Percentiles rank a stretch among this genome's conserved stretches.
Conservation (phyloP, 306 rosid species). For the Cicer chorassanicum region DNA sequence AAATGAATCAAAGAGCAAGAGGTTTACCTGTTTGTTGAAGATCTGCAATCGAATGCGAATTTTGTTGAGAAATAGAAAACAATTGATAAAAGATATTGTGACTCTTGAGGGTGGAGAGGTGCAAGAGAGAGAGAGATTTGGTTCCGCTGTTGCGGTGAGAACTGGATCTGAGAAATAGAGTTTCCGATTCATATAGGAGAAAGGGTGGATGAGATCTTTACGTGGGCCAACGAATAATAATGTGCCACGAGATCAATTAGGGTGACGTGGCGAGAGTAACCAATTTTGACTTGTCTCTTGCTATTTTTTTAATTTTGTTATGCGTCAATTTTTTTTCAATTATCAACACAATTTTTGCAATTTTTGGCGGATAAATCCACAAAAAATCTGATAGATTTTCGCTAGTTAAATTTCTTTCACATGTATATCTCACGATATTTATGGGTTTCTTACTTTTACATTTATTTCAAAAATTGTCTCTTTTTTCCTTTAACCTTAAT, state of each 20-base stretch:
- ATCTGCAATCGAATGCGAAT: not conserved
- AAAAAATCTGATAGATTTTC: not conserved
- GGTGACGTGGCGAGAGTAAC: conserved; percentile 18
- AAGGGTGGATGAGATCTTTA: not conserved
- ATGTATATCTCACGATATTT: too few relatives aligned
- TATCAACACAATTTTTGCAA: not conserved
- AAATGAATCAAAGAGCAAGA: not conserved
- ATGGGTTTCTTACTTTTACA: too few relatives aligned
- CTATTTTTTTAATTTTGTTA: not conserved
- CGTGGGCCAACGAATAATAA: not conserved
- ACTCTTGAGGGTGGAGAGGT: not conserved
- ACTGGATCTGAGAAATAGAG: conserved; percentile 1
- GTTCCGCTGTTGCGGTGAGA: not conserved
- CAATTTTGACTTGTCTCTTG: conserved; percentile 13
- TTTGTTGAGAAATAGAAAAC: not conserved
- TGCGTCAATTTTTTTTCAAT: not conserved
- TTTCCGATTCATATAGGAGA: not conserved
- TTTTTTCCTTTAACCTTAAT: too few relatives aligned
- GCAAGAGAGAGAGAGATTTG: not conserved
- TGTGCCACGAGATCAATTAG: not conserved
- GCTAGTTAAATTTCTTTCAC: not conserved
- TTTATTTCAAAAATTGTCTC: too few relatives aligned
- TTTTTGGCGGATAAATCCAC: not conserved
- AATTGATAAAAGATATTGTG: not conserved
- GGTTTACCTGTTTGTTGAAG: conserved; percentile 33